Evolutionary conservation across 441 rosid species (phyloP), one percentile per base, ranked within the genome.

Genomic region (Adansonia rubrostipa): DNA sequence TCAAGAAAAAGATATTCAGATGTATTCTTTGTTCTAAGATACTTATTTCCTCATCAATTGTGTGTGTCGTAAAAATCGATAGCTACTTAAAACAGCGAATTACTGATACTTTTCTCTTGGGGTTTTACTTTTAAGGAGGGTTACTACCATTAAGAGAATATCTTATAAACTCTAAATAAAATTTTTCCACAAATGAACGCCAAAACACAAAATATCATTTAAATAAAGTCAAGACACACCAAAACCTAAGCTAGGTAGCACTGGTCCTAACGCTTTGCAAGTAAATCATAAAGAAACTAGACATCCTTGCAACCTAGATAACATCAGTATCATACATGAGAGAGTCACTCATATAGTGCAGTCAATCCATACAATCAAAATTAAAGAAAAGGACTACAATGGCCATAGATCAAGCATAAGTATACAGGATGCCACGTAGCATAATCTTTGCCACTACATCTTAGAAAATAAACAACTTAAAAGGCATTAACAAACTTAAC

Each of bases 331-430:
- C 47, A 0, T 51, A 71, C 3, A 71, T 53, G 45, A 17, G 6
- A 69, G 10, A 6, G 1, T 45, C 15, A 28, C 20, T 36, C 50
- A 22, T 48, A 51, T 36, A 36, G 28, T 14, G 75, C 62, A 53
- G 28, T 33, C 75, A 53, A 71, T 15, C 48, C 54, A 19, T 71
- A 33, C 44, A 54, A 28, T 19, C 10, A 33, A 9, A 28, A 53
- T 71, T 9, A 54, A 8, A 71, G 6, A 33, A 53, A 36, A 54
- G 48, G 48, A 51, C 44, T 33, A 54, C 5, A 28, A 54, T 33
- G 63, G 51, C n/a, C n/a, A 72, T 9, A 71, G 24, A 53, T 71
- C 22, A 71, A 51, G 60, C 61, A 33, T 33, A 9, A 53, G 15
- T 28, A 15, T 33, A 71, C 5, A 28, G 45, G 14, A 71, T 28